phyloP scores from a whole-genome alignment of 768 basidiomycete species.

The Mycena chlorophos region DNA sequence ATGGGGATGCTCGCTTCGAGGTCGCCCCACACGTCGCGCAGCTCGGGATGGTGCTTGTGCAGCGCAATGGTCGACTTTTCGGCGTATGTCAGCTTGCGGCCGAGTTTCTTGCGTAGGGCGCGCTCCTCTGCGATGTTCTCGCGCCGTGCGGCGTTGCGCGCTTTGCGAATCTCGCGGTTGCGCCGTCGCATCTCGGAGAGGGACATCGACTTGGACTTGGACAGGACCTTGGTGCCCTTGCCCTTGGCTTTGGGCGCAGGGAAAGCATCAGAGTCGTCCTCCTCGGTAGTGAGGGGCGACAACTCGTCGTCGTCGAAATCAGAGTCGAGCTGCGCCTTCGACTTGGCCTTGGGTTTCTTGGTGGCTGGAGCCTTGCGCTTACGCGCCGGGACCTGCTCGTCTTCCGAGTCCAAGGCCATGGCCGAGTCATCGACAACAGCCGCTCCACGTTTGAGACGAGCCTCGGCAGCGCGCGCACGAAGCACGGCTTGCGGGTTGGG shows the following conservation, averaged over 20 bases:
- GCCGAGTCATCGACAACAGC: constrained; percentile 35
- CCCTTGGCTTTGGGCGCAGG: constrained; percentile 35
- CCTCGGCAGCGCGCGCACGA: constrained; percentile 57
- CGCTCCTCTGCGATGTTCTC: constrained; percentile 48
- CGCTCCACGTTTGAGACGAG: constrained; percentile 39
- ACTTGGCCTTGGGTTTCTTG: constrained; percentile 30
- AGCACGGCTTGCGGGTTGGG: constrained; percentile 42
- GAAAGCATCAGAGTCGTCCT: neutral
- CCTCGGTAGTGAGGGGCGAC: constrained; percentile 11
- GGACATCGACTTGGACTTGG: constrained; percentile 31
- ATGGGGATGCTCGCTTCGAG: constrained; percentile 63
- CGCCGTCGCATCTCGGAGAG: constrained; percentile 32
- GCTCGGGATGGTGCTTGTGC: constrained; percentile 73
- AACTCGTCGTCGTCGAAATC: constrained; percentile 26
- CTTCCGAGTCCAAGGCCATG: constrained; percentile 28
- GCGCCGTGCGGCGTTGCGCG: constrained; percentile 25
- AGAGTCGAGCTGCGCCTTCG: neutral
- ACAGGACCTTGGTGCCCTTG: constrained; percentile 24
- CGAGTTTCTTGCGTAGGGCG: constrained; percentile 55
- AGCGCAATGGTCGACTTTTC: constrained; percentile 69
- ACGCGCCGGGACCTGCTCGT: constrained; percentile 7
- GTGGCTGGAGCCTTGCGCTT: constrained; percentile 16
- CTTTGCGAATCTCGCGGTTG: constrained; percentile 29
- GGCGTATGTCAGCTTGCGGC: constrained; percentile 73
- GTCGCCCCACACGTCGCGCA: constrained; percentile 86